Evolutionary conservation across 192 early-diverging fungal species (phyloP), one percentile per base, ranked within the genome.

Genomic region (Dimargaris verticillata): DNA sequence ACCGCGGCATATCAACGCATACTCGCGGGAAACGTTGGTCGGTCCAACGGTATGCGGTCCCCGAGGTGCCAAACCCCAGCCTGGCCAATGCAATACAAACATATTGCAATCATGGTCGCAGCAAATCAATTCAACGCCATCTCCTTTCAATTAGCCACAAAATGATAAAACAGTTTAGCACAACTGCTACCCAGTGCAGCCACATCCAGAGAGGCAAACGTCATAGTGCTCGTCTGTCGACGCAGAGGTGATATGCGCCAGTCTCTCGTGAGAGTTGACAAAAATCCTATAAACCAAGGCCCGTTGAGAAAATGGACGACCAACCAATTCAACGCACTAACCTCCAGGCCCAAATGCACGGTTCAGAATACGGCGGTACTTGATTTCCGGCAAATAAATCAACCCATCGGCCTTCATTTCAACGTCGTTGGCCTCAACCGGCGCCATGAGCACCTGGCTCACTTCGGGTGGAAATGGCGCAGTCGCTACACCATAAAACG

Each of bases 331-430:
- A 38, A 38, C 33, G 2, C 33, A 38, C 62, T 51, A 64, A 65
- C 84, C 87, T 64, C 88, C 95, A 18, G 95, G 95, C 20, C 93
- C 92, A 76, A 98, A 96, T 9, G 93, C 88, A 49, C 78, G 81
- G 74, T 95, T 95, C 44, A 98, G 78, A 51, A 95, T 89, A 44
- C 93, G 83, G n/a, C 95, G 80, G 71, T 94, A 95, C 62, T 95
- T 95, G 65, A 98, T 98, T 73, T 96, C 95, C 44, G 93, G 93
- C 18, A 96, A 75, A 64, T 96, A 96, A 22, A 93, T 65, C 44
- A 92, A 61, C n/a, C 95, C 95, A 65, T 98, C 95, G 80, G 86
- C 87, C 60, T 84, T 88, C 44, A 89, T 80, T 70, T 92, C 90
- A 44, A 92, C 75, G 62, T 92, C 90, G 17, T 72, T 71, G 6